Base-by-base conservation (phyloP, 352 stramenopile genomes). In the Pythium biforme region DNA sequence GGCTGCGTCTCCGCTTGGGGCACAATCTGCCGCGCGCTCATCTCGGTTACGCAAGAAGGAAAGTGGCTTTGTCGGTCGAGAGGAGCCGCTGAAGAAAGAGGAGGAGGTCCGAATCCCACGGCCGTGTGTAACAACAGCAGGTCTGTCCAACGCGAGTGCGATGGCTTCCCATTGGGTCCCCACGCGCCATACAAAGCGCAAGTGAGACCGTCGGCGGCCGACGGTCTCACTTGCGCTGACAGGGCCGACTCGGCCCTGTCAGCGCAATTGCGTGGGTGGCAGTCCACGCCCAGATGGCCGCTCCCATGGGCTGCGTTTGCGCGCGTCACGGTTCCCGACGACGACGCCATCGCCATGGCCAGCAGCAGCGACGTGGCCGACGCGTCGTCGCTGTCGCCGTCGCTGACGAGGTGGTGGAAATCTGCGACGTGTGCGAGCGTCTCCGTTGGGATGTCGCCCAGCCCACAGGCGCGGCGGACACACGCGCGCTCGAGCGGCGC, bases 1-100 rank as follows among this genome's bases (percentile, higher is more conserved):
- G 26, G 7, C 48, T 22, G 26, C 14, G 34, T 0, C 39, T 54
- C 52, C 14, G 54, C 39, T 17, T 62, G 55, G 41, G 55, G 56
- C 22, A 56, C 43, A 37, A 63, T 56, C 47, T 63, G 56, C 22
- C 47, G 56, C 14, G 56, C 29, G 46, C 47, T 63, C 56, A 63
- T 63, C 33, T 63, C 47, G 45, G 45, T 47, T n/a, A n/a, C 40
- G 40, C 14, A 47, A 47, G 20, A 15, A 7, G 6, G 19, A 11
- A 47, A 47, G 40, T 47, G 40, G 40, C 40, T 6, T n/a, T 4
- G 5, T 5, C 14, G 37, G 31, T 10, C 31, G 17, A 20, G 14
- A 34, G 45, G 20, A 43, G 9, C 14, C 8, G 34, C 34, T 4
- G 14, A 11, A 41, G 34, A 11, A 43, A 14, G 37, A 43, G 40